Percentiles rank a stretch among this genome's conserved stretches.
phyloP scores from a whole-genome alignment of 2,329 filamentous ascomycete genomes.

The Dactylellina drechsleri region DNA sequence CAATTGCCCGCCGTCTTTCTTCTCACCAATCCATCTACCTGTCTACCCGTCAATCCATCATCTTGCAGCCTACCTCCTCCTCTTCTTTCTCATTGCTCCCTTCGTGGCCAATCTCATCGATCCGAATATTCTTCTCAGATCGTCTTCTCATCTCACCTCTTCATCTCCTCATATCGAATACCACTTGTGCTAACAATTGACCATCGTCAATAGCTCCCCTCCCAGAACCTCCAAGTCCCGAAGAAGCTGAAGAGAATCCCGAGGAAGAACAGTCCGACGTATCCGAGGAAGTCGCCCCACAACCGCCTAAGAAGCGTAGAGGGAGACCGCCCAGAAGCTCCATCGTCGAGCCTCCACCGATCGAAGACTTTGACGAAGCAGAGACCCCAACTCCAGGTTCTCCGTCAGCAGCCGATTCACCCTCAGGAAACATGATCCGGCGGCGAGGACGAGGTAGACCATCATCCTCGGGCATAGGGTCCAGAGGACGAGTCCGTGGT shows the following conservation, averaged over 20 bases:
- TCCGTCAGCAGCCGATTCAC: constrained; percentile 73
- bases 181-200: constrained; percentile 18
- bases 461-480: constrained; percentile 73
- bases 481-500: constrained; percentile 74
- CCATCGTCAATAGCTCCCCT: constrained; percentile 33
- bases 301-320: constrained; percentile 66
- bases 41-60: neutral
- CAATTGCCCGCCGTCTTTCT: neutral
- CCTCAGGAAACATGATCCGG: constrained; percentile 69
- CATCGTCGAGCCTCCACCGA: constrained; percentile 12
- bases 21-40: neutral
- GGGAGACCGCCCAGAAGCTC: constrained; percentile 64
- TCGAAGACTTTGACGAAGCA: constrained; percentile 41
- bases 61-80: neutral
- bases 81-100: too few species aligned
- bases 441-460: constrained; percentile 63
- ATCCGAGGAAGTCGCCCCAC: constrained; percentile 57
- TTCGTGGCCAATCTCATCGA: too few species aligned
- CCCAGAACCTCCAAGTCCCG: constrained; percentile 34
- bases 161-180: neutral
- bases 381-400: constrained; percentile 66
- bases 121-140: too few species aligned
- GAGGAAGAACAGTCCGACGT: constrained; percentile 44
- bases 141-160: neutral
- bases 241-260: constrained; percentile 29